Conservation (phyloP, 345 rosid genomes). For the Brassica carinata region DNA sequence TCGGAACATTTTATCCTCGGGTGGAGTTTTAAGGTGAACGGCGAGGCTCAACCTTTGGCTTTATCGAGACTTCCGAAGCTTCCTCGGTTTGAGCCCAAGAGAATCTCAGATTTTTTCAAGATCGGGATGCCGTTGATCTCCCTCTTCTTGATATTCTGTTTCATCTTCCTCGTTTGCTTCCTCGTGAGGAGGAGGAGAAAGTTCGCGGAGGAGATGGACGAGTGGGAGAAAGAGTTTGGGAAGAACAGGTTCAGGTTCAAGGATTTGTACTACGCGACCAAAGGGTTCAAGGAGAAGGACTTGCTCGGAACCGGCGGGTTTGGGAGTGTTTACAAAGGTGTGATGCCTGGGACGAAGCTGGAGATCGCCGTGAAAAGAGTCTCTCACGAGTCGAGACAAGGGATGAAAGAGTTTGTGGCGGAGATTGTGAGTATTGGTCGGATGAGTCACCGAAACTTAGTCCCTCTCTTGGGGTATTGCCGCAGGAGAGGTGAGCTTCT, state of each 20-base stretch:
- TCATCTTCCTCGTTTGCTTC: not conserved
- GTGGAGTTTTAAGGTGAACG: not conserved
- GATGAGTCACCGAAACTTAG: not conserved
- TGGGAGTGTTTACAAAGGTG: not conserved
- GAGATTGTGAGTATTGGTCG: conserved; percentile 2
- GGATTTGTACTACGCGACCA: conserved; percentile 4
- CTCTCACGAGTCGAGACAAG: not conserved
- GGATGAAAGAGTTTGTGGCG: not conserved
- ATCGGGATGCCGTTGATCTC: not conserved
- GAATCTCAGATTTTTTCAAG: not conserved
- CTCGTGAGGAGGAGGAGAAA: conserved; percentile 1
- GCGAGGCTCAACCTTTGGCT: not conserved
- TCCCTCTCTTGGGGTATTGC: not conserved
- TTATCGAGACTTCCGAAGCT: not conserved
- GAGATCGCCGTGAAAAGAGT: conserved; percentile 1
- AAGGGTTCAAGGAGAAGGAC: not conserved
- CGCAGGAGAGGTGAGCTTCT: conserved; percentile 5
- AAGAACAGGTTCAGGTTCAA: conserved; percentile 1
- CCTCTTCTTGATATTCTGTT: not conserved
- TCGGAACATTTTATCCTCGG: not conserved
- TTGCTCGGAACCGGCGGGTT: not conserved
- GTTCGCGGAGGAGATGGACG: not conserved
- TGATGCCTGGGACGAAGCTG: not conserved
- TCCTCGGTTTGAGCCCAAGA: not conserved
- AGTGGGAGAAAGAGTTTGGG: not conserved